These are phyloP conservation scores for Aspergillus affinis DNA, from an alignment of 495 filamentous ascomycete species.

Conservation along the genomic window DNA sequence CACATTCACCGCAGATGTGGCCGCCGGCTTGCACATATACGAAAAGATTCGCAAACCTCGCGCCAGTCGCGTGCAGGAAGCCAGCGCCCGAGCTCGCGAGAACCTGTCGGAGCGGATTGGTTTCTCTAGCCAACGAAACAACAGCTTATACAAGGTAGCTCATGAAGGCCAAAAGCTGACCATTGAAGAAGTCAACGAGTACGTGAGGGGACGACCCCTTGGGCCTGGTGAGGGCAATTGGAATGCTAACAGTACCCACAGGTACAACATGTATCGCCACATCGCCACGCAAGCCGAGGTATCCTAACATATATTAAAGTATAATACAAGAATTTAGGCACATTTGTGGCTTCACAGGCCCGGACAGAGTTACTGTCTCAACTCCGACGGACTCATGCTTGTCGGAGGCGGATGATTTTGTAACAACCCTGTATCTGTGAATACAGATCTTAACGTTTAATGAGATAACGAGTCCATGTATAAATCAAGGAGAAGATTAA, in stretches of 20 bases:
- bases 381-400: background rate
- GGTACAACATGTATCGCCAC: background rate
- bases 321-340: background rate
- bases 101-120: slow-evolving; percentile 33
- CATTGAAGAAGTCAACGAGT: slow-evolving; percentile 32
- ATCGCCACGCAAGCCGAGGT: background rate
- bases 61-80: slow-evolving; percentile 41
- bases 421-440: background rate
- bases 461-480: background rate
- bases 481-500: no score
- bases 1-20: slow-evolving; percentile 23
- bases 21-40: slow-evolving; percentile 34
- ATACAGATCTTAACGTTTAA: background rate
- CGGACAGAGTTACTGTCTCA: background rate
- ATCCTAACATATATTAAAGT: background rate
- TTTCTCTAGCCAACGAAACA: slow-evolving; percentile 13
- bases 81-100: slow-evolving; percentile 30
- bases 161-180: slow-evolving; percentile 29
- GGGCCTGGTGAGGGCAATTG: background rate
- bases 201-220: background rate
- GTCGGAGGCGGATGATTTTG: background rate
- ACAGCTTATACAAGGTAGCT: background rate
- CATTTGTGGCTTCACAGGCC: no score
- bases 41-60: slow-evolving; percentile 40
- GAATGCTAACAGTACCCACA: background rate